Conservation (phyloP, 2,329 filamentous ascomycete species). For the Emericellopsis atlantica region DNA sequence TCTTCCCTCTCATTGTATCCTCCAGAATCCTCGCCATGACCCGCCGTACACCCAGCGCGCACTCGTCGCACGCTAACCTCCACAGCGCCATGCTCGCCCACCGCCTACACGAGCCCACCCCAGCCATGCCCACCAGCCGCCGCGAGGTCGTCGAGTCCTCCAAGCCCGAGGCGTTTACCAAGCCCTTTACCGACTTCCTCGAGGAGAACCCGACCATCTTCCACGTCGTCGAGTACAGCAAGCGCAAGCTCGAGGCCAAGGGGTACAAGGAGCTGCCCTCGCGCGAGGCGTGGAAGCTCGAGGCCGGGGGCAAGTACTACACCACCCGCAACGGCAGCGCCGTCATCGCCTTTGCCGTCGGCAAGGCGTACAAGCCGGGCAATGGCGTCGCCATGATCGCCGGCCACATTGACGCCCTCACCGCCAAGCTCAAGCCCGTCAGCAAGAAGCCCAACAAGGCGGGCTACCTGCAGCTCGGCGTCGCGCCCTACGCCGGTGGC, state of each 20-base stretch:
- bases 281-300: slow-evolving; percentile 70
- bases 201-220: slow-evolving; percentile 87
- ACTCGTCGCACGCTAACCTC: slow-evolving; percentile 20
- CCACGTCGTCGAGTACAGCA: slow-evolving; percentile 74
- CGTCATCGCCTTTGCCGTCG: slow-evolving; percentile 75
- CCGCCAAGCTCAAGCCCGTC: slow-evolving; percentile 82
- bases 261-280: slow-evolving; percentile 69
- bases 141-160: slow-evolving; percentile 18
- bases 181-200: slow-evolving; percentile 81
- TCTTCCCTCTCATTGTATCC: no score
- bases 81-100: slow-evolving; percentile 21
- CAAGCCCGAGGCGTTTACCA: slow-evolving; percentile 55
- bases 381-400: slow-evolving; percentile 72
- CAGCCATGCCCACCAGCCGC: slow-evolving; percentile 5
- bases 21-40: slow-evolving; percentile 22
- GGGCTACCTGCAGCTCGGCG: slow-evolving; percentile 79
- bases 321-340: slow-evolving; percentile 75
- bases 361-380: slow-evolving; percentile 67
- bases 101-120: slow-evolving; percentile 11
- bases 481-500: slow-evolving; percentile 84
- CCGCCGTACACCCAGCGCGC: slow-evolving; percentile 17
- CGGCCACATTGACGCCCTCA: slow-evolving; percentile 86
- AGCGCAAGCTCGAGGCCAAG: slow-evolving; percentile 53
- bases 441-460: slow-evolving; percentile 73
- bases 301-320: slow-evolving; percentile 80